Conservation (phyloP, 1,284 basidiomycete genomes). For the Termitomyces sp. region DNA sequence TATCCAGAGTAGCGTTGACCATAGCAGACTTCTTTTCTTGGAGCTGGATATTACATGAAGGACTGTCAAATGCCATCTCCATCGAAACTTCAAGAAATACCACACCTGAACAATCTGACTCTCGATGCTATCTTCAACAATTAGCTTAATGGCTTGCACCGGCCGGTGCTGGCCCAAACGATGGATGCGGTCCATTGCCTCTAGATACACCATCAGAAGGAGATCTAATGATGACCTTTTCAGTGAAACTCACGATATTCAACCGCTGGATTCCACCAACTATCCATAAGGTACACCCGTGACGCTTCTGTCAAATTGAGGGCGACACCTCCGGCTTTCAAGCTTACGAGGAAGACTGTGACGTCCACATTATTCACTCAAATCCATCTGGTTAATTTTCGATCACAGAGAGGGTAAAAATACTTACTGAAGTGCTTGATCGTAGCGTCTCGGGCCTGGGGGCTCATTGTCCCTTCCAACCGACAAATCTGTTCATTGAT, state of each 20-base stretch:
- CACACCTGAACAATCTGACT: slow-evolving; percentile 79
- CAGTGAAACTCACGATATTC: slow-evolving; percentile 56
- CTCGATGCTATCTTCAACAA: slow-evolving; percentile 96
- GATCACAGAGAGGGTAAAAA: neutral
- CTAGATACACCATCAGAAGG: slow-evolving; percentile 32
- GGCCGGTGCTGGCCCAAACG: slow-evolving; percentile 90
- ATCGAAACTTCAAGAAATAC: neutral
- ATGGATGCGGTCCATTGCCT: slow-evolving; percentile 97
- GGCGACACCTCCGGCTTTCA: slow-evolving; percentile 97
- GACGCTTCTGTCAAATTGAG: slow-evolving; percentile 91
- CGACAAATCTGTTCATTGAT: slow-evolving; percentile 74
- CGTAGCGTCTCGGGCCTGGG: slow-evolving; percentile 91
- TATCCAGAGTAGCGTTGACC: slow-evolving; percentile 75
- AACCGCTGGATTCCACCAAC: slow-evolving; percentile 91
- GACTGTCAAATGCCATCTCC: slow-evolving; percentile 7
- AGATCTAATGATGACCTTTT: neutral
- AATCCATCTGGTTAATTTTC: neutral
- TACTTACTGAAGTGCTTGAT: slow-evolving; percentile 88
- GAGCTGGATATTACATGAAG: slow-evolving; percentile 43
- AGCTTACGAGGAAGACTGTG: slow-evolving; percentile 91
- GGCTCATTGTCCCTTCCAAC: slow-evolving; percentile 95
- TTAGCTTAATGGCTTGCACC: slow-evolving; percentile 89
- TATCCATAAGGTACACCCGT: slow-evolving; percentile 89
- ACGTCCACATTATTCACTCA: slow-evolving; percentile 90
- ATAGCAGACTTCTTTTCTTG: slow-evolving; percentile 93